Percentiles rank a stretch among this genome's conserved stretches.
Conservation (phyloP, 306 rosid species). For the Malus sylvestris region DNA sequence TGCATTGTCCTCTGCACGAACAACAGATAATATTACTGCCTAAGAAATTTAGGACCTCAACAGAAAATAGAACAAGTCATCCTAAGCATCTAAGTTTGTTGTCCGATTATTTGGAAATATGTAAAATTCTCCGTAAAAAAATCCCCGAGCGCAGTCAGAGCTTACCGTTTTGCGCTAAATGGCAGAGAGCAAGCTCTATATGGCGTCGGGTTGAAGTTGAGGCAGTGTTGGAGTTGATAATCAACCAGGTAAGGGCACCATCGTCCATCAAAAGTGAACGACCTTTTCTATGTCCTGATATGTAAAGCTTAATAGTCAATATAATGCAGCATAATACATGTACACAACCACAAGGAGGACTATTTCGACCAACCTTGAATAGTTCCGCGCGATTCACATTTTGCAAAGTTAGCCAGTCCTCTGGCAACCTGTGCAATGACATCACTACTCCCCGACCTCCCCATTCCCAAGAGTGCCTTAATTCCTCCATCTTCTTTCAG, state of each 20-base stretch:
- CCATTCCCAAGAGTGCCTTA: conserved; percentile 54
- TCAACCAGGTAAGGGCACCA: conserved; percentile 52
- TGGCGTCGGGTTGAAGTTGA: conserved; percentile 54
- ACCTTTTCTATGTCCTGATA: conserved; percentile 48
- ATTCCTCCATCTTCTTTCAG: conserved; percentile 61
- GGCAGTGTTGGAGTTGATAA: conserved; percentile 31
- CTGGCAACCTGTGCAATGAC: conserved; percentile 65
- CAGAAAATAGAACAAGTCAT: background rate
- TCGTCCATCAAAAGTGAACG: conserved; percentile 48
- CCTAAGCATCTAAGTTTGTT: background rate
- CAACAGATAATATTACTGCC: background rate
- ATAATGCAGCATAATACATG: background rate
- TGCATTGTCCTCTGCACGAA: conserved; percentile 43
- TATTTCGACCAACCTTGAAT: conserved; percentile 38
- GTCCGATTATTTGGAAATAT: background rate
- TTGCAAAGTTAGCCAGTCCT: conserved; percentile 65
- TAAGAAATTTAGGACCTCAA: background rate
- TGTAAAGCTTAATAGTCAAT: background rate
- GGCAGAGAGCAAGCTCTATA: conserved; percentile 61
- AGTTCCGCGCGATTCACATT: conserved; percentile 57
- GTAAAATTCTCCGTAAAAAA: background rate
- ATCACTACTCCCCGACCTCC: conserved; percentile 38
- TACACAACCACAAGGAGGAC: background rate
- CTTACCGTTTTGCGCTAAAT: conserved; percentile 68
- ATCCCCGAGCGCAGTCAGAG: background rate